Base-by-base conservation (phyloP, 225 moss, liverwort and hornwort species). In the Sphagnum contortum region DNA sequence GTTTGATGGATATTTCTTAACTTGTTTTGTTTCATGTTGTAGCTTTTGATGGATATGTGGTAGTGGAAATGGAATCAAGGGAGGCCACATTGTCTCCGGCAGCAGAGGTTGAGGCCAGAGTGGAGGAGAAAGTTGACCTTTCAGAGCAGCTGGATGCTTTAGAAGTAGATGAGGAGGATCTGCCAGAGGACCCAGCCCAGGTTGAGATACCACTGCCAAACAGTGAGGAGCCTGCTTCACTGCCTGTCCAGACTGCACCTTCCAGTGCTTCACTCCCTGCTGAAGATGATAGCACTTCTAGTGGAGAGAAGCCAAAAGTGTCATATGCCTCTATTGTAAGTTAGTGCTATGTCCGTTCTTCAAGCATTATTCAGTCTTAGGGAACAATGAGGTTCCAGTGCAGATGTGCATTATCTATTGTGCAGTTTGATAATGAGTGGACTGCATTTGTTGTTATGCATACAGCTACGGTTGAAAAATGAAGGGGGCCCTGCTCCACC, bases 81-180 rank as follows among this genome's bases (percentile, higher is more conserved):
- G 87, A 88, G 48, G 49, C 81, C 3, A 47, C 84, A 5, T 76
- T 88, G 53, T 51, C 72, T 48, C 68, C 62, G 5, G 29, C 58
- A 2, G 61, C 65, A 57, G 87, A 89, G 69, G 71, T 51, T 4
- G 94, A 91, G 63, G 48, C 74, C 8, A 65, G 59, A 4, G 61
- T 77, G n/a, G 81, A 91, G 13, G 91, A 86, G 61, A 73, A 81
- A 4, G 80, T 75, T 47, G 88, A 86, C 13, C 55, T 77, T n/a
- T 50, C 58, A 9, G 91, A 81, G 5, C 77, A 77, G 1, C 70
- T 77, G 11, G 77, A 75, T 3, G 48, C 65, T 8, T 6, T 52
- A 9, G 83, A 76, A 48, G 83, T 60, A 49, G 75, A 77, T 50
- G 87, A 89, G 13, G 76, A 89, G 13, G 83, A 63, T 44, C 70